Evolutionary conservation across 73 alveolate genomes (phyloP).

Genomic region (Paramecium primaurelia): DNA sequence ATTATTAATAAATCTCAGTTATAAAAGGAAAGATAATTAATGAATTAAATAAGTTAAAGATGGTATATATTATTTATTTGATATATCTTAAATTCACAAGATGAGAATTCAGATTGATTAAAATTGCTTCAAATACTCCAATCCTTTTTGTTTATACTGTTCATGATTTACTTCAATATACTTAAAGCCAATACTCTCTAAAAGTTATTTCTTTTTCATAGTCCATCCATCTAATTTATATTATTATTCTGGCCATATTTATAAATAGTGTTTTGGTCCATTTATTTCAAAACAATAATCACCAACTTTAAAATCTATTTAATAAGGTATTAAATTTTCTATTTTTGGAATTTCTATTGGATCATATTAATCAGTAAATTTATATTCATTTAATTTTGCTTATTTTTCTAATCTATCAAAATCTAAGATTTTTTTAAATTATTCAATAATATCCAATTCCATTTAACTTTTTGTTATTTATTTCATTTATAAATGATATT

Average conservation of each 20-base stretch:
- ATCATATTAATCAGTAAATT: neutral
- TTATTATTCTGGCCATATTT: neutral
- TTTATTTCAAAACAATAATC: slow-evolving; percentile 31
- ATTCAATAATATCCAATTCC: neutral
- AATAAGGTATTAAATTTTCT: slow-evolving; percentile 7
- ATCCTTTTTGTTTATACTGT: neutral
- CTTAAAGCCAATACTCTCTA: slow-evolving; percentile 5
- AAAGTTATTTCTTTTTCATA: neutral
- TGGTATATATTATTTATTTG: neutral
- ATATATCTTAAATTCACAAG: neutral
- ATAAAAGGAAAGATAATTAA: neutral
- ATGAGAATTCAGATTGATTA: neutral
- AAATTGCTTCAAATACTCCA: neutral
- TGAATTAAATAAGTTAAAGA: neutral
- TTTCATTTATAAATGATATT: slow-evolving; percentile 18
- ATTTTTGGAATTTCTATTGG: neutral
- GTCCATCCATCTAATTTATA: slow-evolving; percentile 24
- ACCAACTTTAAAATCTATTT: slow-evolving; percentile 23
- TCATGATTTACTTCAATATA: slow-evolving; percentile 19
- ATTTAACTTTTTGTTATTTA: neutral
- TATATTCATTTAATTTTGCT: neutral
- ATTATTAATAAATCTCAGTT: too few species aligned
- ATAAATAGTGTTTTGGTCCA: slow-evolving; percentile 34
- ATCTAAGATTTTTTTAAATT: neutral
- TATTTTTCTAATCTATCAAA: neutral